Evolutionary conservation across 2,329 filamentous ascomycete genomes (phyloP).

Genomic region (Aspergillus fijiensis): DNA sequence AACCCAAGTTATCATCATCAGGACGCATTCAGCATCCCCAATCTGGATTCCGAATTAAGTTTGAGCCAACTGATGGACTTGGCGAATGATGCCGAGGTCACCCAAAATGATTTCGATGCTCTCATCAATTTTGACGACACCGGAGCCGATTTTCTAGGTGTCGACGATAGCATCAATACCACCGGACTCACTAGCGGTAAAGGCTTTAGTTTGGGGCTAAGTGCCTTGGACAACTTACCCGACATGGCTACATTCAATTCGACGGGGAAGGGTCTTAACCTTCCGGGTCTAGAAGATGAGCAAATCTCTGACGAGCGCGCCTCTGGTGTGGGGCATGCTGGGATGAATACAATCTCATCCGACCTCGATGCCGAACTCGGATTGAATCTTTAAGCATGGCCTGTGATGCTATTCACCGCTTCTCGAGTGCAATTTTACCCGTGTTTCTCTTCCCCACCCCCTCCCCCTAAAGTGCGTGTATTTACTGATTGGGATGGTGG

Average conservation of each 20-base stretch:
- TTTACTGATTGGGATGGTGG: not conserved
- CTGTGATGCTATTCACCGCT: not conserved
- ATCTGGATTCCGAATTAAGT: constrained; percentile 35
- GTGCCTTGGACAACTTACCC: constrained; percentile 14
- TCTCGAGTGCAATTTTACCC: not conserved
- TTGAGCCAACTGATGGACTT: constrained; percentile 45
- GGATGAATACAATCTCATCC: constrained; percentile 9
- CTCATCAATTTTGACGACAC: constrained; percentile 49
- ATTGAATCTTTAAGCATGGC: constrained; percentile 15
- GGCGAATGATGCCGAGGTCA: constrained; percentile 46
- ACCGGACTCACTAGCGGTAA: constrained; percentile 11
- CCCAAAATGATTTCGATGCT: constrained; percentile 48
- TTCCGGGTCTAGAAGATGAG: constrained; percentile 8
- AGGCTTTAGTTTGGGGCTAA: constrained; percentile 15
- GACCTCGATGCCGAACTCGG: constrained; percentile 25
- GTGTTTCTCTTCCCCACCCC: not conserved
- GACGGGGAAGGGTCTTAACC: constrained; percentile 15
- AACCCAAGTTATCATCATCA: constrained; percentile 30
- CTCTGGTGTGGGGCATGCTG: constrained; percentile 12
- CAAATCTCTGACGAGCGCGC: not conserved
- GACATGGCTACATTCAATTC: constrained; percentile 19
- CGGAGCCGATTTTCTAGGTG: constrained; percentile 35
- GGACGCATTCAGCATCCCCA: constrained; percentile 33
- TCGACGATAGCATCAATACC: constrained; percentile 24
- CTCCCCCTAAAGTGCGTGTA: not conserved